A percentile compares a stretch with the other conserved stretches of the same genome.
phyloP scores from a whole-genome alignment of 768 basidiomycete genomes.

The Saitozyma podzolica region DNA sequence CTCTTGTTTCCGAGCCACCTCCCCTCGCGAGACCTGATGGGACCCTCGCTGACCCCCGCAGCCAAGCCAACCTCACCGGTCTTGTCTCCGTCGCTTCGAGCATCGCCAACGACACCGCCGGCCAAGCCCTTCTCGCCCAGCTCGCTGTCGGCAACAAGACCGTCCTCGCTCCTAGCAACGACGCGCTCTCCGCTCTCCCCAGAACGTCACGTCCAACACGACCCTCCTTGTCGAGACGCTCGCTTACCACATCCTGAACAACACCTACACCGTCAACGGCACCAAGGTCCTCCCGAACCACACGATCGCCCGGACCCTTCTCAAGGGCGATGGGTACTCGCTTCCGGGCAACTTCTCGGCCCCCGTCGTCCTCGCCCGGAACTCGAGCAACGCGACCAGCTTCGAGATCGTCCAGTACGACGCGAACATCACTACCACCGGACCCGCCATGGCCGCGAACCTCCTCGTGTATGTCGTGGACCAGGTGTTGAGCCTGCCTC shows the following conservation, averaged over 20 bases:
- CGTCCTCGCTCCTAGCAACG: constrained; percentile 60
- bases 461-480: constrained; percentile 48
- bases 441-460: constrained; percentile 41
- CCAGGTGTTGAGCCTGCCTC: constrained; percentile 60
- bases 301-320: constrained; percentile 67
- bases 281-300: constrained; percentile 60
- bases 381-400: constrained; percentile 49
- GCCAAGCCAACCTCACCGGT: constrained; percentile 51
- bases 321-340: constrained; percentile 59
- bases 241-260: constrained; percentile 57
- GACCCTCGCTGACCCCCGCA: constrained; percentile 3
- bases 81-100: constrained; percentile 55
- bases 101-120: constrained; percentile 58
- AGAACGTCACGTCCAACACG: constrained; percentile 51
- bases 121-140: constrained; percentile 56
- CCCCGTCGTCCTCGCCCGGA: constrained; percentile 41
- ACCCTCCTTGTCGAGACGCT: constrained; percentile 58
- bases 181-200: constrained; percentile 55
- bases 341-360: constrained; percentile 60
- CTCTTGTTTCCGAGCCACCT: no score
- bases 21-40: no score
- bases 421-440: constrained; percentile 50
- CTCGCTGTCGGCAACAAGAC: constrained; percentile 53
- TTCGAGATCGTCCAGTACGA: constrained; percentile 60
- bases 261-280: constrained; percentile 56